Percentiles rank a stretch among this genome's conserved stretches.
Evolutionary conservation across 768 basidiomycete genomes (phyloP).

Genomic region (Lyophyllum atratum): DNA sequence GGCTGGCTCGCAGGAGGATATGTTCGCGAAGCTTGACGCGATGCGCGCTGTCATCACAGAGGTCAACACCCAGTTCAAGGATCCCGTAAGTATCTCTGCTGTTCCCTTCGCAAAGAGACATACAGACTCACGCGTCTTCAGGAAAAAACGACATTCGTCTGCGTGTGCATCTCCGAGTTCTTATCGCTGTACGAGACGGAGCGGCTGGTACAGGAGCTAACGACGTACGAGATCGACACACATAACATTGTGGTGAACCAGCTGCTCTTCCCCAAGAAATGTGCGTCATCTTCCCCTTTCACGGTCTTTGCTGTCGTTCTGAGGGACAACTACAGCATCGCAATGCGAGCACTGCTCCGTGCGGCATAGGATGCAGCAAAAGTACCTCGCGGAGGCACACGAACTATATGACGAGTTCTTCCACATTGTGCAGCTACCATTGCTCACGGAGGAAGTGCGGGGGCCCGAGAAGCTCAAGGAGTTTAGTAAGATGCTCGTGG

Average conservation of each 20-base stretch:
- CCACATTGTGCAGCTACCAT: conserved; percentile 91
- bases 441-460: conserved; percentile 95
- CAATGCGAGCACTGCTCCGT: conserved; percentile 96
- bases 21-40: conserved; percentile 97
- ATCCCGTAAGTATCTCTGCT: conserved; percentile 66
- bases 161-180: conserved; percentile 99
- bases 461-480: conserved; percentile 92
- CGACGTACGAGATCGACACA: conserved; percentile 94
- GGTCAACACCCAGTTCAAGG: conserved; percentile 99
- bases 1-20: conserved; percentile 90
- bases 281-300: conserved; percentile 35
- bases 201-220: conserved; percentile 93
- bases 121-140: background rate
- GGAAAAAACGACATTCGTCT: conserved; percentile 99
- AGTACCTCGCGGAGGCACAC: conserved; percentile 94
- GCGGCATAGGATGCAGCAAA: conserved; percentile 97
- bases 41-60: conserved; percentile 98
- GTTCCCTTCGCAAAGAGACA: background rate
- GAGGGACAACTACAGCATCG: conserved; percentile 56
- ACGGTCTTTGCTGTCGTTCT: background rate
- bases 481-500: conserved; percentile 90
- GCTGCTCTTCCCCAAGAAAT: conserved; percentile 87
- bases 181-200: conserved; percentile 98
- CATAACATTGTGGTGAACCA: conserved; percentile 99
- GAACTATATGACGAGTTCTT: conserved; percentile 98